These are phyloP conservation scores for Haberlea rhodopensis DNA, from an alignment of 257 asterid genomes.

Conservation along the genomic window DNA sequence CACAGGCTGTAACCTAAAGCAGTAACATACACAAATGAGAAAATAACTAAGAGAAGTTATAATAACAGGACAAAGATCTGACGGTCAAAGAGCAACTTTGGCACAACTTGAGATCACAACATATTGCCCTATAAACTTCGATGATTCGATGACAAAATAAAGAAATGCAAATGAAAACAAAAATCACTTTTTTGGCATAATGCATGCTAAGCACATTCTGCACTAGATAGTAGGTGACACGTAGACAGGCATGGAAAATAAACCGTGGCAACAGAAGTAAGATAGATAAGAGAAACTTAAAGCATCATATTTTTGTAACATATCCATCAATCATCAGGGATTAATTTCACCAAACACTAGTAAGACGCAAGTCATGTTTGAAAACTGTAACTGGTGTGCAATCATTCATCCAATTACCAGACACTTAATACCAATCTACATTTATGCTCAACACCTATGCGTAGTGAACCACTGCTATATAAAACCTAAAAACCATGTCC, in stretches of 20 bases:
- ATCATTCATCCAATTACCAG: constrained; percentile 5
- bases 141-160: constrained; percentile 3
- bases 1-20: constrained; percentile 76
- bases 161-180: constrained; percentile 22
- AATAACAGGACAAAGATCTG: constrained; percentile 7
- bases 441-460: background rate
- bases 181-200: constrained; percentile 7
- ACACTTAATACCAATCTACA: background rate
- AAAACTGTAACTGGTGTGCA: constrained; percentile 2
- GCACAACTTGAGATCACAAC: background rate
- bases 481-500: constrained; percentile 3
- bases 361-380: background rate
- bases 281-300: constrained; percentile 5
- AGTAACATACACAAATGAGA: constrained; percentile 19
- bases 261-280: background rate
- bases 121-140: background rate
- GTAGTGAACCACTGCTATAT: constrained; percentile 6
- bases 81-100: background rate
- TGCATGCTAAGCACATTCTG: background rate
- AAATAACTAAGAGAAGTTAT: background rate
- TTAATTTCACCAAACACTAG: background rate
- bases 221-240: constrained; percentile 11
- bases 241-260: constrained; percentile 1
- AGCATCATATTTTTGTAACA: background rate
- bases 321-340: constrained; percentile 1